Conservation (phyloP, 75 land plant species). For the Adiantum capillusveneris region DNA sequence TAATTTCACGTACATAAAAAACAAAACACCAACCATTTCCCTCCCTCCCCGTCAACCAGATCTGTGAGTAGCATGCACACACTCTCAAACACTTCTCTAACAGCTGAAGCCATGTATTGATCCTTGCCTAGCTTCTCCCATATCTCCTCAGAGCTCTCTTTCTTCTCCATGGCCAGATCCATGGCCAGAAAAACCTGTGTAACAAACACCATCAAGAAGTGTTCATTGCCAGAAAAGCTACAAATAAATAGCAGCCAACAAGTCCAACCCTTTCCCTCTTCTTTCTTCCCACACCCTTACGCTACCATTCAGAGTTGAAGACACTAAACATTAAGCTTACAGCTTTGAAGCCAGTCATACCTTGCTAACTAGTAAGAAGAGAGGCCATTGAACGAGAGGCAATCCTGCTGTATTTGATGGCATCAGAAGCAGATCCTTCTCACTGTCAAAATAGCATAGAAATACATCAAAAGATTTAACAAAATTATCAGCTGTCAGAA, state of each 20-base stretch:
- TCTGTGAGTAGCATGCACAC: slow-evolving; percentile 47
- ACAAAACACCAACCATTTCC: slow-evolving; percentile 50
- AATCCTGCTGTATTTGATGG: slow-evolving; percentile 60
- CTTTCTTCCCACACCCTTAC: too few relatives aligned
- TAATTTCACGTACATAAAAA: too few relatives aligned
- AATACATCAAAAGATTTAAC: not conserved
- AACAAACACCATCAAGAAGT: not conserved
- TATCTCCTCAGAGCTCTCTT: slow-evolving; percentile 57
- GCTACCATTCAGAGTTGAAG: not conserved
- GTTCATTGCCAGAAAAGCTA: not conserved
- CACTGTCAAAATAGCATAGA: slow-evolving; percentile 26
- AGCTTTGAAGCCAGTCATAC: slow-evolving; percentile 25
- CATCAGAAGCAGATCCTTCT: slow-evolving; percentile 73
- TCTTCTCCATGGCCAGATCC: slow-evolving; percentile 66
- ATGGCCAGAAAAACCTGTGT: slow-evolving; percentile 76
- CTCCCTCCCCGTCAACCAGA: slow-evolving; percentile 59
- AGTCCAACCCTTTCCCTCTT: too few relatives aligned
- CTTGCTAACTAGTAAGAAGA: slow-evolving; percentile 90
- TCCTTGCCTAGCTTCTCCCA: slow-evolving; percentile 66
- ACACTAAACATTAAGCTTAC: not conserved
- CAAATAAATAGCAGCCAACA: too few relatives aligned
- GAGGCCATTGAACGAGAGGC: slow-evolving; percentile 86
- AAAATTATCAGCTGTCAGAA: too few relatives aligned
- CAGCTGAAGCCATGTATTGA: slow-evolving; percentile 86
- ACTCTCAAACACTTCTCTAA: slow-evolving; percentile 66